These are phyloP conservation scores for Calendula officinalis DNA, from an alignment of 129 eudicot species.

Conservation along the genomic window DNA sequence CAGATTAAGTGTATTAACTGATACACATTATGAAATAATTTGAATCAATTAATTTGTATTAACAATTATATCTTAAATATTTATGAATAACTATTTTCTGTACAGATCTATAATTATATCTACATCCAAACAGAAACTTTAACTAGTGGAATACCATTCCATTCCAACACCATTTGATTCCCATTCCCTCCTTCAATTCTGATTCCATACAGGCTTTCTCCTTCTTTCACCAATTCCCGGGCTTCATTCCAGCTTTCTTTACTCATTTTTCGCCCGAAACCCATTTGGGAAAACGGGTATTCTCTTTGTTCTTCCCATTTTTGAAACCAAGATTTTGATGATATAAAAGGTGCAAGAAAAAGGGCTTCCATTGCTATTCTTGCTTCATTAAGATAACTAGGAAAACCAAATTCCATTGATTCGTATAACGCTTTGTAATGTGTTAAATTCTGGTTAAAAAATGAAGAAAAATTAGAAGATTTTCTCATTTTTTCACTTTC, in stretches of 20 bases:
- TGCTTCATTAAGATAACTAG: constrained; percentile 49
- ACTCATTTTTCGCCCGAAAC: constrained; percentile 28
- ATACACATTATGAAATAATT: not conserved
- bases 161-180: constrained; percentile 56
- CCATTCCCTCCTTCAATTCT: constrained; percentile 38
- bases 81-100: not conserved
- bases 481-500: constrained; percentile 19
- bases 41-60: not conserved
- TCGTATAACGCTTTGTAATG: constrained; percentile 56
- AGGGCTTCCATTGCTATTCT: constrained; percentile 59
- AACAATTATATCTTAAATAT: not conserved
- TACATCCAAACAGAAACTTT: constrained; percentile 44
- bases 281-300: not conserved
- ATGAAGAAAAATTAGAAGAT: constrained; percentile 22
- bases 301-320: constrained; percentile 46
- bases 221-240: constrained; percentile 51
- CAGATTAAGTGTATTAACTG: not conserved
- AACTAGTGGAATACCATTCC: constrained; percentile 57
- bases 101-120: not conserved
- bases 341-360: constrained; percentile 49
- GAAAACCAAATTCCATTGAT: constrained; percentile 52
- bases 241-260: constrained; percentile 44
- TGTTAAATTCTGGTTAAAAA: constrained; percentile 37
- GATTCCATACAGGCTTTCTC: constrained; percentile 39
- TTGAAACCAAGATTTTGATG: constrained; percentile 44